Evolutionary conservation across 495 filamentous ascomycete genomes (phyloP), one percentile per base, ranked within the genome.

Genomic region (Tuber microsphaerosporum): DNA sequence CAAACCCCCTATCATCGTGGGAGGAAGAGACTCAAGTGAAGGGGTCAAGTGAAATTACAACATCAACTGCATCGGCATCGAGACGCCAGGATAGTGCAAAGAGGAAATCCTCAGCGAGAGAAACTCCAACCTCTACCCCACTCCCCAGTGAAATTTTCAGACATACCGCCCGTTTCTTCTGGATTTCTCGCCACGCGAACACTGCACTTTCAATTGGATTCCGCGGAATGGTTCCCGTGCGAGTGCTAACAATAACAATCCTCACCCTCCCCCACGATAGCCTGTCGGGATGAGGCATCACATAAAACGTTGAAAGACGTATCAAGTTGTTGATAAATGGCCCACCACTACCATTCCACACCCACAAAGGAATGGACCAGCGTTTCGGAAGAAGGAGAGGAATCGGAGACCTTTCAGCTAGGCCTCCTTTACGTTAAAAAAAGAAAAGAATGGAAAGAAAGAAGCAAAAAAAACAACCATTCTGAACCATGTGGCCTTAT

Each of bases 21-120:
- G 26, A 65, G 34, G 26, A 17, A 31, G 10, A 22, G 12, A 65
- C 14, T 1, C 26, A 17, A 5, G 26, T 34, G 56, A 65, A 65
- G 26, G 56, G 26, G 56, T 65, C 0, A 34, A 65, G 56, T 65
- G 26, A 65, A 12, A n/a, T 34, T 37, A 37, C 2, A 56, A 61
- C 51, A 65, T 65, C 56, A 31, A 65, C 10, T 65, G 56, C 26
- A 65, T 65, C 56, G 26, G 26, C 56, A 65, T 17, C 26, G 26
- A 31, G 26, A 17, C 26, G 26, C 56, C n/a, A 17, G 26, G 56
- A 65, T 65, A 8, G 56, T 65, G 26, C 26, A 65, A 65, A 31
- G 56, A 65, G 56, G 56, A 65, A 65, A 65, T 65, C 17, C 56
- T 65, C 56, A 65, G 56, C 56, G n/a, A 65, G n/a, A 61, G 51